Percentiles rank a stretch among this genome's conserved stretches.
These are phyloP conservation scores for Linum trigynum DNA, from an alignment of 345 rosid genomes.

Conservation along the genomic window DNA sequence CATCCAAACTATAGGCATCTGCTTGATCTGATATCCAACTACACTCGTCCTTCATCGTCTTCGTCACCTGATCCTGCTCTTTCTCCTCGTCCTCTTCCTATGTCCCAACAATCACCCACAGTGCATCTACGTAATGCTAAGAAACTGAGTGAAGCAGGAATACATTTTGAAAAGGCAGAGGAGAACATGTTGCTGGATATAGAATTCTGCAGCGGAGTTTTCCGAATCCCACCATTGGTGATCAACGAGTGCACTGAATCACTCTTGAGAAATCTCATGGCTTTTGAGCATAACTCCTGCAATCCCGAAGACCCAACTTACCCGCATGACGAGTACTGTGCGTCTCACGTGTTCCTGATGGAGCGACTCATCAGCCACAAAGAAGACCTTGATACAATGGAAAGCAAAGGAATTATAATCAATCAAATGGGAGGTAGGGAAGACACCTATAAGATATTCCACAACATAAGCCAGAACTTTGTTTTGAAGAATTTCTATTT, in stretches of 20 bases:
- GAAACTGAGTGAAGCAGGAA: not conserved
- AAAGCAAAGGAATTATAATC: not conserved
- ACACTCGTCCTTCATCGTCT: not conserved
- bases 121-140: not conserved
- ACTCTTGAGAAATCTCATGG: constrained; percentile 23
- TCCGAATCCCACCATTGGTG: constrained; percentile 22
- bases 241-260: constrained; percentile 23
- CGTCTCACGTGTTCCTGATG: not conserved
- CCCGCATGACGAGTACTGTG: constrained; percentile 4
- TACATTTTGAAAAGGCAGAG: not conserved
- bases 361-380: not conserved
- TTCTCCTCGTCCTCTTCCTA: not conserved
- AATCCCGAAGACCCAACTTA: not conserved
- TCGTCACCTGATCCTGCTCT: not conserved
- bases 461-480: not conserved
- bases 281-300: constrained; percentile 3
- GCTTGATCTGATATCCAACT: not conserved
- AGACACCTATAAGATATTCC: not conserved
- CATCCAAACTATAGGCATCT: not conserved
- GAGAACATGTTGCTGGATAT: not conserved
- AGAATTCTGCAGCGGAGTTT: not conserved
- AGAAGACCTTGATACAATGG: not conserved
- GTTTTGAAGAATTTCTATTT: not conserved
- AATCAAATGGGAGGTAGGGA: not conserved
- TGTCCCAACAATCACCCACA: not conserved